These are phyloP conservation scores for Zea luxurians DNA, from an alignment of 176 grass and related monocot species.

Conservation along the genomic window DNA sequence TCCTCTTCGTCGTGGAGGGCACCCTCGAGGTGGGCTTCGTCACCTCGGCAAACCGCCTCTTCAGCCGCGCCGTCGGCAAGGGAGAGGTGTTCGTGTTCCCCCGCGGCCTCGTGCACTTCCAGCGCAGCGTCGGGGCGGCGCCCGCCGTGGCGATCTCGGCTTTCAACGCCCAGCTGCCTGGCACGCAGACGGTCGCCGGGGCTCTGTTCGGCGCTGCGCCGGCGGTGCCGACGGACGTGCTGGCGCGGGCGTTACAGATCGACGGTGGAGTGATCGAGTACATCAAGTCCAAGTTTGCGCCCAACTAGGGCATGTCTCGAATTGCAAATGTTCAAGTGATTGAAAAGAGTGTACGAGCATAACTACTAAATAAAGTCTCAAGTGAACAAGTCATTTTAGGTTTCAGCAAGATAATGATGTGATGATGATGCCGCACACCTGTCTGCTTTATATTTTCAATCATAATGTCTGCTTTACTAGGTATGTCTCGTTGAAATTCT, in stretches of 20 bases:
- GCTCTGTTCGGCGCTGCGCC: constrained; percentile 52
- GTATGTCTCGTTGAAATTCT: too few species aligned
- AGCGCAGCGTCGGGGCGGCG: constrained; percentile 42
- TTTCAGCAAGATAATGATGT: background rate
- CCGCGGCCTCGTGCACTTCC: constrained; percentile 60
- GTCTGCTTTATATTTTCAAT: background rate
- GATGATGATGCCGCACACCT: background rate
- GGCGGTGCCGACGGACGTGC: constrained; percentile 46
- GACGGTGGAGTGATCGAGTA: constrained; percentile 37
- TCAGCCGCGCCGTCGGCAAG: constrained; percentile 34
- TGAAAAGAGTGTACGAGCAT: background rate
- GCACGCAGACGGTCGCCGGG: constrained; percentile 40
- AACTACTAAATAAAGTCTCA: too few species aligned
- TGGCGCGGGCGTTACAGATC: constrained; percentile 54
- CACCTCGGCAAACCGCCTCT: constrained; percentile 23
- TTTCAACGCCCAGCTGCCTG: constrained; percentile 72
- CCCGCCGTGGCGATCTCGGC: constrained; percentile 48
- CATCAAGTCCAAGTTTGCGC: constrained; percentile 58
- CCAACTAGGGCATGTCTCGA: constrained; percentile 28
- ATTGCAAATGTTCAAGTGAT: background rate
- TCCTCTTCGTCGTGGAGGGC: constrained; percentile 59
- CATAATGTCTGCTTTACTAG: too few species aligned
- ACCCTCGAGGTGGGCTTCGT: constrained; percentile 72
- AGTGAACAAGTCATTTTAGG: background rate
- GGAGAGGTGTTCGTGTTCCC: constrained; percentile 73